These are phyloP conservation scores for Amylostereum areolatum DNA, from an alignment of 1,284 basidiomycete species.

Conservation along the genomic window DNA sequence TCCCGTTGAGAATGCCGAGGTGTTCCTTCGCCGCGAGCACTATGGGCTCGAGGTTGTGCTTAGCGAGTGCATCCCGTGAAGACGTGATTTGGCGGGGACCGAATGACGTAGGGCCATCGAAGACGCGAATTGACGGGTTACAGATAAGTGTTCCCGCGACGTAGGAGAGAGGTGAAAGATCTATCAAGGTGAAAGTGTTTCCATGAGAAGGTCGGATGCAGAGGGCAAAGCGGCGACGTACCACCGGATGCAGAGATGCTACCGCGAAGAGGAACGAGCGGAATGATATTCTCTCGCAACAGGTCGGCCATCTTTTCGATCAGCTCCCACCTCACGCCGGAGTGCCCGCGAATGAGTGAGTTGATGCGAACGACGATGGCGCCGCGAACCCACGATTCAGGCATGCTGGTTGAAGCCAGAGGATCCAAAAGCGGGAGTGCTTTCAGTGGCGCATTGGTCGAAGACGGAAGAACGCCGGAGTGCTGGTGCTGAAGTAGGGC, in stretches of 20 bases:
- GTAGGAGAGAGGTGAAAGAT: slow-evolving; percentile 77
- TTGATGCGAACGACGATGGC: slow-evolving; percentile 86
- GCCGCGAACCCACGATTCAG: slow-evolving; percentile 87
- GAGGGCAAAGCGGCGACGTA: slow-evolving; percentile 20
- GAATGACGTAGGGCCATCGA: slow-evolving; percentile 48
- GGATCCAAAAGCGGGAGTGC: slow-evolving; percentile 62
- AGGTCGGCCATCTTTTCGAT: slow-evolving; percentile 76
- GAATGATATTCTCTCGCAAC: slow-evolving; percentile 69
- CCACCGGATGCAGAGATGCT: slow-evolving; percentile 81
- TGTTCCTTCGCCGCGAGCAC: slow-evolving; percentile 78
- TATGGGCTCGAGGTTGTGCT: slow-evolving; percentile 63
- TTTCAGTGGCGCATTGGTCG: slow-evolving; percentile 32
- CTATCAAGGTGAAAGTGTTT: slow-evolving; percentile 26
- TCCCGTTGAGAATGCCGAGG: slow-evolving; percentile 77
- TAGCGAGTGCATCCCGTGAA: slow-evolving; percentile 60
- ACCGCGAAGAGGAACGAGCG: slow-evolving; percentile 79
- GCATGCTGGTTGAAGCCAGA: slow-evolving; percentile 69
- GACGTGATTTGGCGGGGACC: slow-evolving; percentile 51
- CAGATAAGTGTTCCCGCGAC: slow-evolving; percentile 76
- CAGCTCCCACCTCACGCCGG: slow-evolving; percentile 77
- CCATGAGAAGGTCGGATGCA: neutral
- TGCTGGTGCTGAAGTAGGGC: slow-evolving; percentile 81
- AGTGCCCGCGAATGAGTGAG: slow-evolving; percentile 84
- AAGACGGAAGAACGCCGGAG: slow-evolving; percentile 58
- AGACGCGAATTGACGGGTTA: slow-evolving; percentile 75